A percentile compares a stretch with the other conserved stretches of the same genome.
These are phyloP conservation scores for Solanum neorickii DNA, from an alignment of 257 asterid species.

Conservation along the genomic window DNA sequence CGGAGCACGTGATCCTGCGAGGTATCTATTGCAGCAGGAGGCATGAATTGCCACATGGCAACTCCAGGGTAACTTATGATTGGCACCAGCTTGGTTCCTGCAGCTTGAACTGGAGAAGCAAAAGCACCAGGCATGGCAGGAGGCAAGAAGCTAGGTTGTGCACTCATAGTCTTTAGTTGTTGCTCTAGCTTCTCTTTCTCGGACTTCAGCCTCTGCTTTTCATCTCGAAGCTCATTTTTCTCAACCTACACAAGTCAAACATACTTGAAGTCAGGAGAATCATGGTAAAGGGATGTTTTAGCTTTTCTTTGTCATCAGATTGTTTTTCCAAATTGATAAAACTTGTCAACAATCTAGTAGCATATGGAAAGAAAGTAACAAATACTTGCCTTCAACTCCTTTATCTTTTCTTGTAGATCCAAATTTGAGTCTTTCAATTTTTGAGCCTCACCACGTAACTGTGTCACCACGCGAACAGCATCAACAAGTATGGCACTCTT, in stretches of 20 bases:
- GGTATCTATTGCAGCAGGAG: constrained; percentile 90
- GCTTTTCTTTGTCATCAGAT: neutral
- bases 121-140: constrained; percentile 40
- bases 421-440: constrained; percentile 67
- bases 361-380: neutral
- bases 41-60: constrained; percentile 99
- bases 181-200: constrained; percentile 91
- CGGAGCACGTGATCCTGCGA: constrained; percentile 92
- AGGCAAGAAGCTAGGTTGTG: constrained; percentile 44
- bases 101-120: constrained; percentile 49
- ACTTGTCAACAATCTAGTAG: neutral
- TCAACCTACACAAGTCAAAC: constrained; percentile 38
- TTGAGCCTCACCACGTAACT: constrained; percentile 63
- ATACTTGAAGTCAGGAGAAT: neutral
- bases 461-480: constrained; percentile 78
- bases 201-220: constrained; percentile 74
- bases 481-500: constrained; percentile 79
- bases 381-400: constrained; percentile 67
- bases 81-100: constrained; percentile 76
- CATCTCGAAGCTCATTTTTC: constrained; percentile 89
- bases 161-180: constrained; percentile 60
- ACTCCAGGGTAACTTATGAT: constrained; percentile 82
- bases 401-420: constrained; percentile 70
- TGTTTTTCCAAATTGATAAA: neutral
- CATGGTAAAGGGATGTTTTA: too few species aligned